Conservation (phyloP, 306 rosid species). For the Rubus idaeus region DNA sequence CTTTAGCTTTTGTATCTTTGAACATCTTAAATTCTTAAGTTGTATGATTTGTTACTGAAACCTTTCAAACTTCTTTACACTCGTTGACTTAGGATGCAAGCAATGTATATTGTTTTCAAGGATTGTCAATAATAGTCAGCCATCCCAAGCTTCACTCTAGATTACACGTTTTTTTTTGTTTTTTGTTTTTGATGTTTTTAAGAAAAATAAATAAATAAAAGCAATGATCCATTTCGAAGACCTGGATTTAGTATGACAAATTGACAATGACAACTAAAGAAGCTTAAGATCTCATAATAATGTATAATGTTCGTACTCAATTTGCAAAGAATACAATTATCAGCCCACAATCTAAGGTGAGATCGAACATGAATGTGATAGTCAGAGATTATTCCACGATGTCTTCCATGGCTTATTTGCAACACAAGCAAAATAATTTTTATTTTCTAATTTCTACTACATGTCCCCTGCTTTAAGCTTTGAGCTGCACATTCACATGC, state of each 20-base stretch:
- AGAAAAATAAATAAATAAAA: too few species aligned
- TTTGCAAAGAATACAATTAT: background rate
- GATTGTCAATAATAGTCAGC: background rate
- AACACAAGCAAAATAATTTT: slow-evolving; percentile 7
- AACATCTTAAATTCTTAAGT: too few species aligned
- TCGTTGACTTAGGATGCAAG: background rate
- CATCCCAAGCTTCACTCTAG: background rate
- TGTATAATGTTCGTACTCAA: too few species aligned
- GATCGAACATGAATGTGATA: background rate
- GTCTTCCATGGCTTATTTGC: background rate
- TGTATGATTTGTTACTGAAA: background rate
- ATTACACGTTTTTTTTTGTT: background rate
- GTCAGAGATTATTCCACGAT: background rate
- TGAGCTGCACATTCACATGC: slow-evolving; percentile 10
- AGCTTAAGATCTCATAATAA: too few species aligned
- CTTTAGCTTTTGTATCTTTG: too few species aligned
- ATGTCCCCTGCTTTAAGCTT: background rate
- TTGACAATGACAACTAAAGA: too few species aligned
- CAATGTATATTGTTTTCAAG: background rate
- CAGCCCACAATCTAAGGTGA: background rate
- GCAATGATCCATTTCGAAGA: too few species aligned
- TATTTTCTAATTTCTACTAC: background rate
- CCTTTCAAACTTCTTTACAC: background rate
- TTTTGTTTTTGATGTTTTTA: too few species aligned
- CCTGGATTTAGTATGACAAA: too few species aligned